These are phyloP conservation scores for Cryptosporidium bovis DNA, from an alignment of 169 alveolate genomes.

Conservation along the genomic window DNA sequence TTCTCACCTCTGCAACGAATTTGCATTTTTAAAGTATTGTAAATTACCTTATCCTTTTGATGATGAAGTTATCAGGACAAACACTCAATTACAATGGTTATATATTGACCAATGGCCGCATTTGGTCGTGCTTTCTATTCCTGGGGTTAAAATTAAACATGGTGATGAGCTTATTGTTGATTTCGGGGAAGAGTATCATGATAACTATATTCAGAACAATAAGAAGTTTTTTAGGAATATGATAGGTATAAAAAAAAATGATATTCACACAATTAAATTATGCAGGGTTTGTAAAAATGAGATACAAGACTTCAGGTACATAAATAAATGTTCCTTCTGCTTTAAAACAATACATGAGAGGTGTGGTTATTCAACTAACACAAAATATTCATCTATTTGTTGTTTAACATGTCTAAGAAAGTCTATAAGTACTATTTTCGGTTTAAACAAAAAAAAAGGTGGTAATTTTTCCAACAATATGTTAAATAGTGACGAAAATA, in stretches of 20 bases:
- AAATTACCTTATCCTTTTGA: conserved; percentile 60
- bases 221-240: not conserved
- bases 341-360: conserved; percentile 15
- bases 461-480: not conserved
- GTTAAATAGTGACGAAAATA: not conserved
- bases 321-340: conserved; percentile 25
- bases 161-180: conserved; percentile 66
- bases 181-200: conserved; percentile 45
- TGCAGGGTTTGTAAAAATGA: conserved; percentile 49
- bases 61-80: conserved; percentile 25
- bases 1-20: conserved; percentile 47
- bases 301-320: not conserved
- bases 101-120: conserved; percentile 70
- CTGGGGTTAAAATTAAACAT: conserved; percentile 54
- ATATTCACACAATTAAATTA: not conserved
- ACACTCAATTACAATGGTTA: conserved; percentile 67
- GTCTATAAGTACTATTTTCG: conserved; percentile 29
- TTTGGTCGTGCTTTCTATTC: conserved; percentile 64
- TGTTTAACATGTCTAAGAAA: conserved; percentile 31
- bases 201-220: not conserved
- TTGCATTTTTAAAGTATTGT: conserved; percentile 56
- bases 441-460: not conserved
- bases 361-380: conserved; percentile 25
- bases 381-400: conserved; percentile 9
- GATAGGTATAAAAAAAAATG: conserved; percentile 5